Percentiles rank a stretch among this genome's conserved stretches.
phyloP scores from a whole-genome alignment of 2,329 filamentous ascomycete species.

The Colletotrichum eleusines region DNA sequence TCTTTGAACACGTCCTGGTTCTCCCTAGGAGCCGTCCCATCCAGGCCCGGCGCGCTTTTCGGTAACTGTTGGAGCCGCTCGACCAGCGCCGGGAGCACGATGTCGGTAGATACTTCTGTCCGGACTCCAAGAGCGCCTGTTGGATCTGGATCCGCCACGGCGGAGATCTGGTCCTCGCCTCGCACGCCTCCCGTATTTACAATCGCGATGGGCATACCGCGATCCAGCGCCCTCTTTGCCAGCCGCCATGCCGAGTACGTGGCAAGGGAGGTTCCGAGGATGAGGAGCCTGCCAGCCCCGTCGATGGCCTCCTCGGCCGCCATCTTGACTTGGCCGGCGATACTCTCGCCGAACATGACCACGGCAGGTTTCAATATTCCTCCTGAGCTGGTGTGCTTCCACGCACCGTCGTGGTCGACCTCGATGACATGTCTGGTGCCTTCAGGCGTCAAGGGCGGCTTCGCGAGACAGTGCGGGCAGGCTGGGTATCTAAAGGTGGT shows the following conservation, averaged over 20 bases:
- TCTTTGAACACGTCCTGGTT: constrained; percentile 64
- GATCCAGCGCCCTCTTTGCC: constrained; percentile 84
- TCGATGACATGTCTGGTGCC: constrained; percentile 70
- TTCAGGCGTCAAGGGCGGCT: constrained; percentile 68
- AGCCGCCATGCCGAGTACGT: constrained; percentile 96
- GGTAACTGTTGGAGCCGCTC: constrained; percentile 58
- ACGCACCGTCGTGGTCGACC: constrained; percentile 85
- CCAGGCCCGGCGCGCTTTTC: background rate
- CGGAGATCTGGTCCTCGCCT: constrained; percentile 81
- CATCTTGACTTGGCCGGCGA: constrained; percentile 75
- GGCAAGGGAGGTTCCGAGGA: constrained; percentile 90
- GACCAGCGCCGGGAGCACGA: constrained; percentile 68
- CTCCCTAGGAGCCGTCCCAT: constrained; percentile 3
- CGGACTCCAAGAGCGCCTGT: constrained; percentile 65
- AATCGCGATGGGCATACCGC: constrained; percentile 86
- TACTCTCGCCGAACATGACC: constrained; percentile 96
- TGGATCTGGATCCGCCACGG: constrained; percentile 64
- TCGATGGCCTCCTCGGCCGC: constrained; percentile 86
- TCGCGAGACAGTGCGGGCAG: constrained; percentile 81
- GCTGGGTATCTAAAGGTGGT: constrained; percentile 91
- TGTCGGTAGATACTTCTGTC: constrained; percentile 69
- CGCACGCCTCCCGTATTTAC: constrained; percentile 89
- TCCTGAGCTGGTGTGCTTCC: constrained; percentile 72
- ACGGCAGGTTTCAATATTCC: constrained; percentile 94
- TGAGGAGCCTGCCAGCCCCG: constrained; percentile 77